Conservation (phyloP, 495 filamentous ascomycete species). For the Penicillium steckii region DNA sequence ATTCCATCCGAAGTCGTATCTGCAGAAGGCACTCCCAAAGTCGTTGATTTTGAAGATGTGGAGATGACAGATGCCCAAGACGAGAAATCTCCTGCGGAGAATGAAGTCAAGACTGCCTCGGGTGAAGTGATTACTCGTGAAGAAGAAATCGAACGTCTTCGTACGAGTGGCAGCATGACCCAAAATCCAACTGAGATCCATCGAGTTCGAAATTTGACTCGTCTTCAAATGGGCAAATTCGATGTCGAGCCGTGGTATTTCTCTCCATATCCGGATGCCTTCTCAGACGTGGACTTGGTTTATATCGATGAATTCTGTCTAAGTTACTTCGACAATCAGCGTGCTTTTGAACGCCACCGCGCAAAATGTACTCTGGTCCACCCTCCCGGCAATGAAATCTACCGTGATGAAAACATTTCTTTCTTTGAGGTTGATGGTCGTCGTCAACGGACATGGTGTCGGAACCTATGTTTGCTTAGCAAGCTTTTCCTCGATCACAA, state of each 20-base stretch:
- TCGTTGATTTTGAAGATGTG: slow-evolving; percentile 54
- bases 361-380: slow-evolving; percentile 88
- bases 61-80: slow-evolving; percentile 61
- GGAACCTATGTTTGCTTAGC: slow-evolving; percentile 88
- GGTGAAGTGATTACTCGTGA: slow-evolving; percentile 68
- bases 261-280: slow-evolving; percentile 89
- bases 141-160: slow-evolving; percentile 93
- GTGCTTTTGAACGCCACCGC: slow-evolving; percentile 80
- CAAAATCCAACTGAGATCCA: slow-evolving; percentile 97
- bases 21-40: slow-evolving; percentile 52
- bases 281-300: slow-evolving; percentile 80
- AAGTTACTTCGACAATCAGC: slow-evolving; percentile 77
- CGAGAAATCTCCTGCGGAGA: slow-evolving; percentile 41
- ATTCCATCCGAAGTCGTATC: slow-evolving; percentile 51
- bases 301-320: slow-evolving; percentile 99
- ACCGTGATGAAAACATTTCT: slow-evolving; percentile 88
- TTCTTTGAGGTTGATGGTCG: slow-evolving; percentile 98
- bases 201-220: slow-evolving; percentile 88
- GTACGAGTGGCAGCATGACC: slow-evolving; percentile 94
- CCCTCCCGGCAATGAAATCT: slow-evolving; percentile 96
- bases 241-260: slow-evolving; percentile 99
- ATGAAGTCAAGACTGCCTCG: slow-evolving; percentile 37
- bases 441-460: slow-evolving; percentile 94
- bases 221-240: slow-evolving; percentile 88
- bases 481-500: slow-evolving; percentile 99